Conservation (phyloP, 202 grass and related monocot genomes). For the Setaria italica region DNA sequence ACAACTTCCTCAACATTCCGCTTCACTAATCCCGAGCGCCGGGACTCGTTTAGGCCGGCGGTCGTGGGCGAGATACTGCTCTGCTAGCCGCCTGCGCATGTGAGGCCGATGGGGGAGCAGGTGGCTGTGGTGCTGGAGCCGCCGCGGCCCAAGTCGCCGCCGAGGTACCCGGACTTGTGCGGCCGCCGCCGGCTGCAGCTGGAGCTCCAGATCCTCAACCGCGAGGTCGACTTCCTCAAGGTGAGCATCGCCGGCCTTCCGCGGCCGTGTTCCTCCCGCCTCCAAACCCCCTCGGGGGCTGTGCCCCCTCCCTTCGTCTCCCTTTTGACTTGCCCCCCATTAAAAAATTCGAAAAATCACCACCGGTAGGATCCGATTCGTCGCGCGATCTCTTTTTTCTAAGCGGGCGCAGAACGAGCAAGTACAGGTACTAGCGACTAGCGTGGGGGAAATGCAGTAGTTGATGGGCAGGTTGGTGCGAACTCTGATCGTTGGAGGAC, state of each 20-base stretch:
- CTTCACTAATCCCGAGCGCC: neutral
- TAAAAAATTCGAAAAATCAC: neutral
- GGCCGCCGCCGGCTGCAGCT: conserved; percentile 84
- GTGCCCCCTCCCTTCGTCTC: neutral
- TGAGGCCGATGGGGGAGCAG: conserved; percentile 32
- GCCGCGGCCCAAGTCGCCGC: conserved; percentile 84
- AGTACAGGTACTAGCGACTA: too few relatives aligned
- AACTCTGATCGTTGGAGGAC: conserved; percentile 28
- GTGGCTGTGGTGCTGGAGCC: conserved; percentile 50
- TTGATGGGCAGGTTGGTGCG: neutral
- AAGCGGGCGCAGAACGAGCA: neutral
- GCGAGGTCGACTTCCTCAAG: conserved; percentile 88
- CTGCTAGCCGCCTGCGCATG: neutral
- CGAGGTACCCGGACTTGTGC: conserved; percentile 93
- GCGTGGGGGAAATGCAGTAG: neutral
- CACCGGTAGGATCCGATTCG: conserved; percentile 50
- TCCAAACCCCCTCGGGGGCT: conserved; percentile 1
- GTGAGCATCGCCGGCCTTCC: conserved; percentile 41
- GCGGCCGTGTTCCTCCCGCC: neutral
- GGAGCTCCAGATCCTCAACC: conserved; percentile 91
- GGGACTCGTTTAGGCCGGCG: neutral
- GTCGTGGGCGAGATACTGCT: neutral
- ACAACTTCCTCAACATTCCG: neutral
- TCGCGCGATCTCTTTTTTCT: conserved; percentile 14
- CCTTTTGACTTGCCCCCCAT: conserved; percentile 23